These are phyloP conservation scores for Plasmodium inui DNA, from an alignment of 169 alveolate species.

Conservation along the genomic window DNA sequence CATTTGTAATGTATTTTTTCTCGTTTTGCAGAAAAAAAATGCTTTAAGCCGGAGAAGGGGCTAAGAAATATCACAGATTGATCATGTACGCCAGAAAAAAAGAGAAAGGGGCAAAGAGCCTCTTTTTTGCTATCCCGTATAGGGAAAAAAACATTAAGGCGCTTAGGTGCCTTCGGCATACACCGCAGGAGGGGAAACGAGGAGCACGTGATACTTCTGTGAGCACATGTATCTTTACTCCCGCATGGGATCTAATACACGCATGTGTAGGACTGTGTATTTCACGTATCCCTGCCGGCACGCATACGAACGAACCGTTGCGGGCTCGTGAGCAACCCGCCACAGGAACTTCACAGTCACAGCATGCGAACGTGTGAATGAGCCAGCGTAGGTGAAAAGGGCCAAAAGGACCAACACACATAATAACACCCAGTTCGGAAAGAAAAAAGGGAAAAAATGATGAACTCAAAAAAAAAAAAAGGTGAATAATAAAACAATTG, in stretches of 20 bases:
- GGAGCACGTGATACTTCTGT: neutral
- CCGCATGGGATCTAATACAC: neutral
- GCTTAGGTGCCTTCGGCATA: neutral
- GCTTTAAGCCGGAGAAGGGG: neutral
- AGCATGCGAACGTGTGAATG: neutral
- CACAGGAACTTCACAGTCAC: neutral
- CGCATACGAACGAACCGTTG: neutral
- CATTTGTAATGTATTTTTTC: neutral
- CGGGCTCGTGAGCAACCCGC: neutral
- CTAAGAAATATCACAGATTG: neutral
- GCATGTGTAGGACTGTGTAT: neutral
- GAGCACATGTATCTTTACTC: neutral
- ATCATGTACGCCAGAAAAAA: neutral
- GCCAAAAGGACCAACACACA: neutral
- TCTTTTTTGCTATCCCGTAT: neutral
- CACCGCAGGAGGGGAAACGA: neutral
- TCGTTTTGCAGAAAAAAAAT: neutral
- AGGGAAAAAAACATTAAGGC: neutral
- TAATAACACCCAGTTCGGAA: constrained; percentile 1
- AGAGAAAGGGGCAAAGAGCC: neutral
- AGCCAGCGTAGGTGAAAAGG: neutral
- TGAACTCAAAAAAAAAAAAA: neutral
- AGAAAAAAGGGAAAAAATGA: neutral
- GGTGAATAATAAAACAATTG: neutral
- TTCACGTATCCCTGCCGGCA: neutral